A percentile compares a stretch with the other conserved stretches of the same genome.
Conservation (phyloP, 192 early-diverging fungal species). For the Coemansia sp. region DNA sequence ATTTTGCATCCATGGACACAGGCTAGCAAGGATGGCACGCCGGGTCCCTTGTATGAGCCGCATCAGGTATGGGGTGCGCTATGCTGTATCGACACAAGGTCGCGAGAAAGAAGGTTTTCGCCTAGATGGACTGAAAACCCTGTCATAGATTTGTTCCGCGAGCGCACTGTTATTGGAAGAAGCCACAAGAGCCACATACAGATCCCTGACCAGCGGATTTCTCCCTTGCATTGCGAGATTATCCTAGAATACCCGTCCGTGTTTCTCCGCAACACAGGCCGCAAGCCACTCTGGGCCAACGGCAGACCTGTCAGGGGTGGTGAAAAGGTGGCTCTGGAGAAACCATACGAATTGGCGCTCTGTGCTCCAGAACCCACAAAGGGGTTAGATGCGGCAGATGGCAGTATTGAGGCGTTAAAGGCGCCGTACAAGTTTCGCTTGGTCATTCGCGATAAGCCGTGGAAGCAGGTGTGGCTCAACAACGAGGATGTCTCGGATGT, state of each 20-base stretch:
- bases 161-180: constrained; percentile 25
- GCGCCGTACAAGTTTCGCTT: constrained; percentile 18
- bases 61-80: constrained; percentile 35
- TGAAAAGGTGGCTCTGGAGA: constrained; percentile 7
- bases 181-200: constrained; percentile 39
- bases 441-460: constrained; percentile 24
- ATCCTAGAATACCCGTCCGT: constrained; percentile 10
- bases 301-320: constrained; percentile 6
- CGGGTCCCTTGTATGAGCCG: constrained; percentile 19
- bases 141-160: constrained; percentile 24
- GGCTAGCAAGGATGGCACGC: constrained; percentile 20
- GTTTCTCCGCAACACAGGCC: constrained; percentile 23
- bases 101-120: too few species aligned
- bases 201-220: constrained; percentile 26
- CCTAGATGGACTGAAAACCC: neutral
- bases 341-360: constrained; percentile 23
- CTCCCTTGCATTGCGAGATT: constrained; percentile 33
- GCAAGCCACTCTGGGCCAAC: constrained; percentile 20
- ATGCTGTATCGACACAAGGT: neutral
- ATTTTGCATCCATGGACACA: constrained; percentile 45
- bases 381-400: too few species aligned
- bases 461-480: constrained; percentile 35
- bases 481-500: neutral
- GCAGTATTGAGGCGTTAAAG: neutral
- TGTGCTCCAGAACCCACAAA: constrained; percentile 1